Evolutionary conservation across 352 stramenopile species (phyloP), one percentile per base, ranked within the genome.

Genomic region (Hyaloperonospora arabidopsidis): DNA sequence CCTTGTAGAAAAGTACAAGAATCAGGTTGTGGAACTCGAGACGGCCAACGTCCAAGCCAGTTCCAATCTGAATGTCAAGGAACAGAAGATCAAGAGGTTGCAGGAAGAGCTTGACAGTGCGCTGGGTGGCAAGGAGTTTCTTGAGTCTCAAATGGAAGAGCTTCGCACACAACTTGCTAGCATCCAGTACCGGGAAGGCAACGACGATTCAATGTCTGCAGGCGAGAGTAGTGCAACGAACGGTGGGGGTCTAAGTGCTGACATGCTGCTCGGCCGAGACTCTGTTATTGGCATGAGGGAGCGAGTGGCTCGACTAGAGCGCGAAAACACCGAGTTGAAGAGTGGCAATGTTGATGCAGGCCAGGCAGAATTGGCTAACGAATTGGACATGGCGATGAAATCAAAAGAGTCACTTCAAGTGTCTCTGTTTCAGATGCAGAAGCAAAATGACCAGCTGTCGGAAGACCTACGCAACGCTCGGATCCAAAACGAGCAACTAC

Each of bases 1-100:
- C 17, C 58, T 89, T 0, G 79, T 93, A 12, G 84, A 93, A 54
- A 84, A 78, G 43, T 93, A 93, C 69, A 93, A 93, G 67, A 90
- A 93, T 61, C 81, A 93, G 54, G 84, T 93, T 14, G 84, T 93
- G 35, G 84, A 93, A 22, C 68, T 93, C 13, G 79, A 93, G 52
- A 93, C 84, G 1, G 70, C 76, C 5, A 87, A 89, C 47, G 74
- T 93, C 13, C 81, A 93, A 50, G 79, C 67, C 12, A 72, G 66
- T n/a, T 89, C 84, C 40, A 89, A 70, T 48, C 65, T 86, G 5
- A 80, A 76, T 36, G 81, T 93, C 22, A 89, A 90, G 52, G 84
- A 92, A 22, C 78, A 90, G 41, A 90, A 90, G 52, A 79, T 87
- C 23, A 67, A 76, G 14, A 74, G 80, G 25, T 49, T 93, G n/a